phyloP scores from a whole-genome alignment of 2,329 filamentous ascomycete genomes.

The Penicillium aurantiogriseum region DNA sequence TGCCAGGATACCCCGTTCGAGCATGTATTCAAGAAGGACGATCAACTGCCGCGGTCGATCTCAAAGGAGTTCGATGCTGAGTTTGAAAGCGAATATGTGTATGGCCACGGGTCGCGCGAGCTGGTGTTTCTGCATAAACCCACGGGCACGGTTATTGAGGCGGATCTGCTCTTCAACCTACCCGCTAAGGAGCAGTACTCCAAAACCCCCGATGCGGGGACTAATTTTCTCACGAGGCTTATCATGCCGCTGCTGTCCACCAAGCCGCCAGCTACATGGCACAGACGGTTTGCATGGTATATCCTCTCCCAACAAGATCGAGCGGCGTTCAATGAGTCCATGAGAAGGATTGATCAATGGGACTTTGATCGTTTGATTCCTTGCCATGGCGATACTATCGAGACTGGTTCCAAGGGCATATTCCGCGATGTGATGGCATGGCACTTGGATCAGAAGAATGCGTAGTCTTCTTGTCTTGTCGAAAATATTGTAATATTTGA shows the following conservation, averaged over 20 bases:
- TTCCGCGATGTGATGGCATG: conserved; percentile 79
- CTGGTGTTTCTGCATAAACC: conserved; percentile 83
- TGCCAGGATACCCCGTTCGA: conserved; percentile 63
- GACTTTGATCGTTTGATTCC: conserved; percentile 83
- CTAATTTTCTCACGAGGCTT: conserved; percentile 61
- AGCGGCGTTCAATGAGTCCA: conserved; percentile 66
- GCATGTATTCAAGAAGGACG: conserved; percentile 63
- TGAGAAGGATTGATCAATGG: conserved; percentile 71
- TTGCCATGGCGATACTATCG: conserved; percentile 89
- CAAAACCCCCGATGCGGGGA: conserved; percentile 51
- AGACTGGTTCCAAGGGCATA: conserved; percentile 68
- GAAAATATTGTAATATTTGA: not conserved
- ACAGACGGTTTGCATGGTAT: conserved; percentile 84
- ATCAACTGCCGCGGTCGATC: conserved; percentile 55
- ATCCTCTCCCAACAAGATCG: conserved; percentile 61
- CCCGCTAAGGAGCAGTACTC: conserved; percentile 83
- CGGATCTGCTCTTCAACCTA: conserved; percentile 88
- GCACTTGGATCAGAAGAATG: conserved; percentile 59
- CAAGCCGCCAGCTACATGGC: conserved; percentile 63
- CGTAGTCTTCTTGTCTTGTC: conserved; percentile 3
- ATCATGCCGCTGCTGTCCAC: conserved; percentile 57
- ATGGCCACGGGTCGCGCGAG: conserved; percentile 78
- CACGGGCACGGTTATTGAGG: conserved; percentile 75
- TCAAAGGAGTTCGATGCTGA: conserved; percentile 79
- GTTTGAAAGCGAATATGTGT: conserved; percentile 82